phyloP scores from a whole-genome alignment of 2,329 filamentous ascomycete genomes.

The Seiridium cupressi region DNA sequence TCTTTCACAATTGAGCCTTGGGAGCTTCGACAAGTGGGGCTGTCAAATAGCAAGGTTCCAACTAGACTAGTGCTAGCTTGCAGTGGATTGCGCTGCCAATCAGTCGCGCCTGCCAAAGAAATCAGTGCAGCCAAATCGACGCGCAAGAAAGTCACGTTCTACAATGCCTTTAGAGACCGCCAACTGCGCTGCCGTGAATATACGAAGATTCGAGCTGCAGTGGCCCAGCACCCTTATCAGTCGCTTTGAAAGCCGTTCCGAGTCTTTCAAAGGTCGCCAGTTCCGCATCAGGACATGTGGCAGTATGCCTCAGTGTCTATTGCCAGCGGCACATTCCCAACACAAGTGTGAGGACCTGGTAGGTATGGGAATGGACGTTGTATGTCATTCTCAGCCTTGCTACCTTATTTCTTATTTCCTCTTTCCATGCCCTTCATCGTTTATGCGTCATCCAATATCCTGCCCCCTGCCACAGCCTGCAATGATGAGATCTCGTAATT shows the following conservation, averaged over 20 bases:
- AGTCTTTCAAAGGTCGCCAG: no score
- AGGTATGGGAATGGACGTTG: background rate
- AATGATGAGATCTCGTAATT: slow-evolving; percentile 23
- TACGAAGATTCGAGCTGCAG: no score
- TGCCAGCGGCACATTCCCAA: no score
- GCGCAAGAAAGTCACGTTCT: no score
- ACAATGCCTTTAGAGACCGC: no score
- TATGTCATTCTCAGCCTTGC: background rate
- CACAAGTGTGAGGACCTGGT: background rate
- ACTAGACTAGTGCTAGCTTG: background rate
- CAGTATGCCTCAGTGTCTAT: background rate
- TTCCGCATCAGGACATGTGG: background rate
- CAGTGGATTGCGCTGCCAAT: slow-evolving; percentile 4
- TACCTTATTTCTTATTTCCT: background rate
- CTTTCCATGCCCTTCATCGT: background rate
- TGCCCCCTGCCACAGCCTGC: slow-evolving; percentile 14
- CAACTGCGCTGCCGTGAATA: no score
- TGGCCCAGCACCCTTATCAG: no score
- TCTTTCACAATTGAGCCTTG: background rate
- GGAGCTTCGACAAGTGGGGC: background rate
- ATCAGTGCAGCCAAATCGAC: no score
- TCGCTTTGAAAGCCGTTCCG: background rate
- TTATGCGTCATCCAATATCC: background rate
- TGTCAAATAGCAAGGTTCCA: background rate
- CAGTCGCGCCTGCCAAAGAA: background rate